phyloP scores from a whole-genome alignment of 2,329 filamentous ascomycete genomes.

The Rutstroemia sydowiana region DNA sequence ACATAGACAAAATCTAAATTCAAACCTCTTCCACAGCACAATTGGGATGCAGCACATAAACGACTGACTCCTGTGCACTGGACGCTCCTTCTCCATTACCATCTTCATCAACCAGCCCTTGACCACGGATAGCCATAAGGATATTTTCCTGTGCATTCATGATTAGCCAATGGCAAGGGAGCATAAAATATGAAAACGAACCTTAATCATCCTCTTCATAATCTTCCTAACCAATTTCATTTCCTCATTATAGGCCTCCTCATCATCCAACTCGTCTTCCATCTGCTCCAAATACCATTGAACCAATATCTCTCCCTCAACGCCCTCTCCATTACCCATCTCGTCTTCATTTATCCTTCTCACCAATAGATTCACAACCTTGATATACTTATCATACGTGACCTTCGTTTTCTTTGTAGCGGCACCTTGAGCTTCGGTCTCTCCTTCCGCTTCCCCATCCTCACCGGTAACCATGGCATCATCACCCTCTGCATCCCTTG shows the following conservation, averaged over 20 bases:
- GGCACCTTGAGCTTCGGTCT: slow-evolving; percentile 20
- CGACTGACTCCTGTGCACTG: slow-evolving; percentile 41
- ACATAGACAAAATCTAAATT: neutral
- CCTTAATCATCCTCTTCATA: slow-evolving; percentile 92
- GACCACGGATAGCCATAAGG: slow-evolving; percentile 68
- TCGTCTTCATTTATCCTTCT: slow-evolving; percentile 80
- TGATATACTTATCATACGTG: slow-evolving; percentile 90
- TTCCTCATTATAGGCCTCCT: slow-evolving; percentile 76
- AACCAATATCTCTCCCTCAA: slow-evolving; percentile 73
- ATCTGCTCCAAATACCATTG: slow-evolving; percentile 90
- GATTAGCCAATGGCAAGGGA: slow-evolving; percentile 5
- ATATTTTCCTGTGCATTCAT: slow-evolving; percentile 71
- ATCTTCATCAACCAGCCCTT: slow-evolving; percentile 44
- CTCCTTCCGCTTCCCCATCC: slow-evolving; percentile 15
- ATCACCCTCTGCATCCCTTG: slow-evolving; percentile 39
- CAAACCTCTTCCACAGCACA: slow-evolving; percentile 62
- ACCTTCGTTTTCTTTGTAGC: slow-evolving; percentile 64
- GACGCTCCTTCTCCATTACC: slow-evolving; percentile 36
- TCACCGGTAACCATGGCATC: slow-evolving; percentile 41
- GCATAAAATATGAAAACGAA: slow-evolving; percentile 38
- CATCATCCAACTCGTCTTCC: slow-evolving; percentile 71
- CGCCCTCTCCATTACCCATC: slow-evolving; percentile 65
- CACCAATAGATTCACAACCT: slow-evolving; percentile 81
- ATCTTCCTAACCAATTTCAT: slow-evolving; percentile 72
- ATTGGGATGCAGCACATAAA: slow-evolving; percentile 93